Base-by-base conservation (phyloP, 2,329 filamentous ascomycete genomes). In the Ceratocystis destructans region DNA sequence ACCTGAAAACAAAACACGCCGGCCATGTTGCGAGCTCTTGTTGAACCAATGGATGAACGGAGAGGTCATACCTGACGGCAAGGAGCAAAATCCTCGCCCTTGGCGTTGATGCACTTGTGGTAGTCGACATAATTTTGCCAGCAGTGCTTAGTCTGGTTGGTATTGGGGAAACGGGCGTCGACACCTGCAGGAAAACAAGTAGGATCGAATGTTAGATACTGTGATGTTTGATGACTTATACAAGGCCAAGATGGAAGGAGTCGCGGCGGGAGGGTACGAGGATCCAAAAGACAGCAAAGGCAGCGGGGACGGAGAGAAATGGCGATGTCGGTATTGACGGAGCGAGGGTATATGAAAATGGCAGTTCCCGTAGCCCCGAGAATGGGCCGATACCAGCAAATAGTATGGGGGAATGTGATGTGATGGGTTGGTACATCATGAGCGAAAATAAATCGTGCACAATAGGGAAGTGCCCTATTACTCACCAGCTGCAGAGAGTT, bases 71-170 rank as follows among this genome's bases (percentile, higher is more conserved):
- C 92, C 88, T 96, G 92, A 75, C 87, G 88, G 88, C 93, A 97
- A 71, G 93, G 93, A 73, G 89, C 87, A 79, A 97, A 97, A 76
- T 96, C 92, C 83, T 97, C 93, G 79, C 93, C 93, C 86, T 97
- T 97, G 80, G 92, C 93, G 76, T 87, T 82, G 79, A 96, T 91
- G 83, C 94, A 99, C 86, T 99, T 99, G 87, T 99, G 90, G 85
- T 99, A 97, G 80, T 99, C 94, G 82, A 99, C 94, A 81, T 99
- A 99, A 86, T 99, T 99, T 79, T 99, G 95, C 94, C 94, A 99
- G 90, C 94, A 99, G 86, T 99, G 92, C 88, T 96, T 96, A 80
- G 92, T 88, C 82, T 94, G 90, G 83, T 99, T 99, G 83, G 86
- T 82, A 84, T 99, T 96, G 76, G 94, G 94, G 83, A 97, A 99